Evolutionary conservation across 495 filamentous ascomycete species (phyloP).

Genomic region (Massariosphaeria phaeospora): DNA sequence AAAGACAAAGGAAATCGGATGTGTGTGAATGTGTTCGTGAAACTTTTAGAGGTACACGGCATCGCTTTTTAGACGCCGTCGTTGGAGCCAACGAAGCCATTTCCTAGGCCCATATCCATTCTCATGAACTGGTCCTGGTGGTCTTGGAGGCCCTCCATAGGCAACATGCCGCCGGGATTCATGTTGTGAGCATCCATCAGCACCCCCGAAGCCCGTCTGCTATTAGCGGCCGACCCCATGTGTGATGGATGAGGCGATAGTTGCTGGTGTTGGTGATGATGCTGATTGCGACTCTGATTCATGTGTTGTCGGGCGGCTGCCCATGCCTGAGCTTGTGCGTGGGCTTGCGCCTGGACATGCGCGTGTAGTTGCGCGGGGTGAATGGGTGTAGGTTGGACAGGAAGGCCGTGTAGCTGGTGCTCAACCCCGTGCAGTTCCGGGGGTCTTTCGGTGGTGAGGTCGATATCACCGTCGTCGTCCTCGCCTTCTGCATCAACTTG

Average conservation of each 20-base stretch:
- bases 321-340: conserved; percentile 28
- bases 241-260: conserved; percentile 24
- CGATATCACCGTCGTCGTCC: conserved; percentile 27
- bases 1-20: background rate
- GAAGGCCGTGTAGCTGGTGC: background rate
- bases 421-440: conserved; percentile 21
- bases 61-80: conserved; percentile 19
- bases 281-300: conserved; percentile 28
- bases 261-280: conserved; percentile 26
- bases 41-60: background rate
- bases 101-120: conserved; percentile 13
- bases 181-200: conserved; percentile 25
- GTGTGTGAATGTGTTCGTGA: background rate
- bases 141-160: conserved; percentile 30
- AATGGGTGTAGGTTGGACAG: conserved; percentile 15
- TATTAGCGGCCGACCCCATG: conserved; percentile 22
- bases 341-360: conserved; percentile 11
- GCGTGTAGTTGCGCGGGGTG: conserved; percentile 8
- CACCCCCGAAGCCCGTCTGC: conserved; percentile 15
- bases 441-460: conserved; percentile 27
- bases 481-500: conserved; percentile 33
- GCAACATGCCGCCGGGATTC: conserved; percentile 22
- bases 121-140: conserved; percentile 23
- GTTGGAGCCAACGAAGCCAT: conserved; percentile 10
- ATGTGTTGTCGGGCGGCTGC: conserved; percentile 27